These are phyloP conservation scores for Mycena sanguinolenta DNA, from an alignment of 768 basidiomycete genomes.

Conservation along the genomic window DNA sequence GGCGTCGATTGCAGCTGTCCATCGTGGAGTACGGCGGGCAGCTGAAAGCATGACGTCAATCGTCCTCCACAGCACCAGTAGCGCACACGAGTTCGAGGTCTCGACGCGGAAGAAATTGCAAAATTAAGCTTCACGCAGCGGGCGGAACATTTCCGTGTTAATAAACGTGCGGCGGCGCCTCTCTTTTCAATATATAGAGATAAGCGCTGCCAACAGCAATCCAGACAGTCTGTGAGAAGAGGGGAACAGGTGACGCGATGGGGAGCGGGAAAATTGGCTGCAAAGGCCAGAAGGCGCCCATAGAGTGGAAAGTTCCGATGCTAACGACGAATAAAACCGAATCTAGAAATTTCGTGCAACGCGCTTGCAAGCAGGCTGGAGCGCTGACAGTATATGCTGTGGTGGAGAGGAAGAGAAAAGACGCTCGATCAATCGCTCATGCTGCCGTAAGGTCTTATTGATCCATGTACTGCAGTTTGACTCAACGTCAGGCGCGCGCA, in stretches of 20 bases:
- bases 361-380: slow-evolving; percentile 19
- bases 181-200: not conserved
- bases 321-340: not conserved
- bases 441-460: slow-evolving; percentile 1
- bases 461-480: not conserved
- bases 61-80: not conserved
- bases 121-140: slow-evolving; percentile 16
- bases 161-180: too few species aligned
- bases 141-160: not conserved
- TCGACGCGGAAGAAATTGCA: not conserved
- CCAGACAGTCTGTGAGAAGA: too few species aligned
- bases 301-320: slow-evolving; percentile 7
- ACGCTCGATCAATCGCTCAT: not conserved
- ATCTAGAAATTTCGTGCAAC: not conserved
- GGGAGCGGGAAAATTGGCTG: slow-evolving; percentile 14
- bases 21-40: slow-evolving; percentile 2
- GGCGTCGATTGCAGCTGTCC: not conserved
- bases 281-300: too few species aligned
- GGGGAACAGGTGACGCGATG: not conserved
- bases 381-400: not conserved
- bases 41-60: slow-evolving; percentile 16
- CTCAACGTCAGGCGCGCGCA: slow-evolving; percentile 12
- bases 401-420: not conserved
- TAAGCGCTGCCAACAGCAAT: not conserved
- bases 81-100: not conserved